Base-by-base conservation (phyloP, 768 basidiomycete genomes). In the Phylloporus arenicola region DNA sequence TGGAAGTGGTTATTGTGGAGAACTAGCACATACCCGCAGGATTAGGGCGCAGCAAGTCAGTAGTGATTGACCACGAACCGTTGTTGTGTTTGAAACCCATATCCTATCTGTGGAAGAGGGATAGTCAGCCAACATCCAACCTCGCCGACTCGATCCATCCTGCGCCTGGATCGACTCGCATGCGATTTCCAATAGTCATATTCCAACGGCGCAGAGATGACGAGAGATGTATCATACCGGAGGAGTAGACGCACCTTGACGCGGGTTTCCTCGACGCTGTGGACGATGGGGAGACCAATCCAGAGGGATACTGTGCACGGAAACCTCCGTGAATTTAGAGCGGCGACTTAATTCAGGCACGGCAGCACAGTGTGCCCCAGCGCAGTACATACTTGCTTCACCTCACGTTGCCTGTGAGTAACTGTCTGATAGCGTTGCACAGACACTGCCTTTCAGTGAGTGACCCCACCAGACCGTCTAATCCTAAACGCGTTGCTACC, bases 1-100 rank as follows among this genome's bases (percentile, higher is more conserved):
- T 84, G 90, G 82, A 93, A 93, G 71, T 96, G 92, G 74, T 93
- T 93, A 63, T 72, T 80, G 75, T 83, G 92, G 72, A 95, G 89
- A 76, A 89, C 90, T 88, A 42, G 51, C 43, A 56, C 29, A 53
- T 29, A 17, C 10, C 29, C 30, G 29, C 17, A 38, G 22, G 22
- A 48, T 65, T 42, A 62, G 59, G 37, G 24, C 5, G n/a, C 31
- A 31, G 17, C 0, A 22, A 45, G 16, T 10, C 65, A 61, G 71
- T 69, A 72, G 74, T 24, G 12, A 43, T 39, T 39, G 29, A 47
- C 43, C 33, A 55, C 52, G 45, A 29, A 65, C 68, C 68, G 57
- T 70, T 68, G 58, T 68, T 68, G 55, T 68, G 67, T 53, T 58
- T 62, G 52, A 70, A 70, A 65, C 67, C 67, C 67, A 68, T 68